A percentile compares a stretch with the other conserved stretches of the same genome.
Evolutionary conservation across 352 stramenopile species (phyloP).

Genomic region (Globisporangium radiosum): DNA sequence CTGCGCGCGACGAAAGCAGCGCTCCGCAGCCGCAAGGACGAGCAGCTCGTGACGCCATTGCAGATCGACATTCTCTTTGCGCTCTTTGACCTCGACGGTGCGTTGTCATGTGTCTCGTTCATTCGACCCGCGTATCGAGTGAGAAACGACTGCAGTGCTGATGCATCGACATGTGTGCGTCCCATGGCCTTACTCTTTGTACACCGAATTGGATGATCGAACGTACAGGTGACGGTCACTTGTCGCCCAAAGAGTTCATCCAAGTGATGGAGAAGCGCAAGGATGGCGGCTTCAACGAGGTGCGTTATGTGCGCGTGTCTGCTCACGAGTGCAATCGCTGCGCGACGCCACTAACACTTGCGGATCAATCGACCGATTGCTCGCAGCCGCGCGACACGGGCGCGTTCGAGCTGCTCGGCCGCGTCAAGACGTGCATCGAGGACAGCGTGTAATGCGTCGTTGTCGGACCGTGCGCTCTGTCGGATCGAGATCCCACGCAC

Average conservation of each 20-base stretch:
- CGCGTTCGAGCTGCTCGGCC: slow-evolving; percentile 55
- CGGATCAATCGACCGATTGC: background rate
- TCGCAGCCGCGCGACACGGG: slow-evolving; percentile 69
- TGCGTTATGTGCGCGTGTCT: slow-evolving; percentile 14
- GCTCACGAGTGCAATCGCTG: too few species aligned
- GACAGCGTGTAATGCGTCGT: slow-evolving; percentile 11
- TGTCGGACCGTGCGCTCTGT: too few species aligned
- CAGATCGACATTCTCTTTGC: slow-evolving; percentile 85
- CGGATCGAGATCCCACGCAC: too few species aligned
- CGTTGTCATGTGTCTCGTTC: background rate
- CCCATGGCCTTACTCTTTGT: too few species aligned
- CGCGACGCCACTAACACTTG: background rate
- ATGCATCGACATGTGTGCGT: too few species aligned
- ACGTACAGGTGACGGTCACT: slow-evolving; percentile 50
- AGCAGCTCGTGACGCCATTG: slow-evolving; percentile 58
- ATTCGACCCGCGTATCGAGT: background rate
- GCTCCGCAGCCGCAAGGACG: slow-evolving; percentile 46
- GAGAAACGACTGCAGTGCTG: too few species aligned
- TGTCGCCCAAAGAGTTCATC: slow-evolving; percentile 81
- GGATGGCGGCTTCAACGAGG: slow-evolving; percentile 75
- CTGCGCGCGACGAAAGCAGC: slow-evolving; percentile 61
- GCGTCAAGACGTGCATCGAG: slow-evolving; percentile 65
- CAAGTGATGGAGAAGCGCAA: slow-evolving; percentile 85
- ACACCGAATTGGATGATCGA: too few species aligned
- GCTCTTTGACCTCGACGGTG: slow-evolving; percentile 77